Base-by-base conservation (phyloP, 1,284 basidiomycete species). In the Apiotrichum siamense region DNA sequence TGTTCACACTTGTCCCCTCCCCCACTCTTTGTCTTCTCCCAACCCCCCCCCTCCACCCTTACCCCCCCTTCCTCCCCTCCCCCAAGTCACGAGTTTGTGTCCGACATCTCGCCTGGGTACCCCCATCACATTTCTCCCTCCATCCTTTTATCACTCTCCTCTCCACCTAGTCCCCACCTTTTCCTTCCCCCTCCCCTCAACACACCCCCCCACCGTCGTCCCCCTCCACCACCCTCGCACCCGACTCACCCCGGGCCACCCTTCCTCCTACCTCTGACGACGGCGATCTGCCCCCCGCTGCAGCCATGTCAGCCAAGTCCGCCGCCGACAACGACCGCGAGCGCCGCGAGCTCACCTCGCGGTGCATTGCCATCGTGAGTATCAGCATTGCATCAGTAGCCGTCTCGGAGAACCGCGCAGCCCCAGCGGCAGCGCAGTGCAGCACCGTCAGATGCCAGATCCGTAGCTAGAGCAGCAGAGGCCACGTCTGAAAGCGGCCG, bases 301-400 rank as follows among this genome's bases (percentile, higher is more conserved):
- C 55, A 57, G 47, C 52, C 45, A 43, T 57, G 56, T 57, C 33
- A 35, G 33, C 33, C 33, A 56, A 54, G 56, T 57, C 54, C 41
- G 38, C 67, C 45, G 64, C 64, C 39, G 64, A 61, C 38, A 55
- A 61, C 47, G 67, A 70, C 53, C 49, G 66, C 42, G 66, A 62
- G 50, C 66, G 70, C 50, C 71, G 73, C 63, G 89, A 92, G 72
- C 91, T 96, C 75, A 96, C 92, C n/a, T 89, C 89, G 62, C 87
- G 92, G 53, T 97, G 93, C 77, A 92, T 98, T 62, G 85, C 88
- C 49, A 87, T 98, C 71, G 70, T 72, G 40, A 57, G 69, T 66
- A 9, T 7, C 37, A 17, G 9, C 18, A 18, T 21, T 7, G 7
- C 6, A 18, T 15, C n/a, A n/a, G 9, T 7, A 17, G 11, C 33